Base-by-base conservation (phyloP, 768 basidiomycete genomes). In the Tephrocybe sp. region DNA sequence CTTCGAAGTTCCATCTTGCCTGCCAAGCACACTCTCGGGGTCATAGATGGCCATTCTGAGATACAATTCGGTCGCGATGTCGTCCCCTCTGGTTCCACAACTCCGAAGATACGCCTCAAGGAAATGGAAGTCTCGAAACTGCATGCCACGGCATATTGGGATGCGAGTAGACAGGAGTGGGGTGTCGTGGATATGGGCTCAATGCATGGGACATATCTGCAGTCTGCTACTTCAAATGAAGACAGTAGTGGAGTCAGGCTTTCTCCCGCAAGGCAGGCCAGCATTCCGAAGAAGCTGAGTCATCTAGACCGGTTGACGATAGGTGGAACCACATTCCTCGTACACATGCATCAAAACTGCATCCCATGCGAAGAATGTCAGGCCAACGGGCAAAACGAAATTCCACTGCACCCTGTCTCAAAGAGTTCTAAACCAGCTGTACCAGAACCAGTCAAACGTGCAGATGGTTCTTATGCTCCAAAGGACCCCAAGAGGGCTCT, bases 61-160 rank as follows among this genome's bases (percentile, higher is more conserved):
- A 71, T 84, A 4, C 84, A 91, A 57, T 72, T 93, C 50, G 91
- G 91, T 13, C 76, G 91, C 28, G 91, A 93, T 63, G 64, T 75
- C 34, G 71, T 80, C 1, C 67, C 76, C 2, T 53, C 69, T 31
- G 82, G 80, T 9, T 75, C 71, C 21, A 67, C 69, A 9, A 80
- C 67, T 4, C 86, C 88, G 9, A 76, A 83, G 24, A 72, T 93
- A 46, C 80, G 91, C 37, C 68, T 93, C 28, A 89, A 87, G 66
- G 89, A 92, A 68, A 86, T 93, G 83, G 78, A 80, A 53, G 88
- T 92, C 9, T 90, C 87, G 2, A 92, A 92, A 66, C 55, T 86
- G 45, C 91, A 93, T 60, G 85, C 88, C 8, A 87, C 84, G 2
- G 70, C 79, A 1, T 92, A 80, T 60, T 90, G 84, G 84, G 84